Evolutionary conservation across 305 asterid species (phyloP), one percentile per base, ranked within the genome.

Genomic region (Rubia occidens): DNA sequence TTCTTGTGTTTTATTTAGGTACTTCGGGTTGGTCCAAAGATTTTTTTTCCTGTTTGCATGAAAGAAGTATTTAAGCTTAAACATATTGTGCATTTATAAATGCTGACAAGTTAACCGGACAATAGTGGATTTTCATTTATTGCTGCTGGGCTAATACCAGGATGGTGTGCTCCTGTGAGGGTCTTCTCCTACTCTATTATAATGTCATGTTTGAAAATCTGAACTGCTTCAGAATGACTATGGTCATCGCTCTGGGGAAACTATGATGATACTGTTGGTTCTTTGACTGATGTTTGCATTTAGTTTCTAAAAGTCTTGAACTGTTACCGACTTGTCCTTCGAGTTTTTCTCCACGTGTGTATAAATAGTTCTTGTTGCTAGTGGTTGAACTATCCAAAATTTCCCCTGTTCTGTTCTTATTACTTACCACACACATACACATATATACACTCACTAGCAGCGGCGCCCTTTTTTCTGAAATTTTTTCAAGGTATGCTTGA

Each of bases 161-260:
- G 15, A 45, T 45, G 51, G 51, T 18, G 37, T 64, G 35, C 54
- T 64, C 14, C 37, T 39, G 32, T 40, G 37, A 42, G 51, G 53
- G 11, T 66, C 29, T 66, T 66, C 51, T 17, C 21, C 15, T 29
- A 37, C 42, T 35, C 37, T 63, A 17, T 63, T 24, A 15, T 66
- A 44, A 42, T 6, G 32, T 44, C 54, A 26, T 21, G 69, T 11
- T 65, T 65, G 20, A 65, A 64, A 47, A 45, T 66, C 42, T 47
- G 70, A 66, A 45, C 43, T 66, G 60, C 60, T 47, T 66, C 21
- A 47, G 43, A 66, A 45, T 14, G 29, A 45, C 29, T 66, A 15
- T 44, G 7, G 60, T 35, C 40, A 49, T 26, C 11, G 53, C 11
- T 29, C 32, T 2, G 32, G 53, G 53, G 18, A 11, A 20, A 43